Evolutionary conservation across 257 asterid genomes (phyloP), one percentile per base, ranked within the genome.

Genomic region (Solanum paucissectum): DNA sequence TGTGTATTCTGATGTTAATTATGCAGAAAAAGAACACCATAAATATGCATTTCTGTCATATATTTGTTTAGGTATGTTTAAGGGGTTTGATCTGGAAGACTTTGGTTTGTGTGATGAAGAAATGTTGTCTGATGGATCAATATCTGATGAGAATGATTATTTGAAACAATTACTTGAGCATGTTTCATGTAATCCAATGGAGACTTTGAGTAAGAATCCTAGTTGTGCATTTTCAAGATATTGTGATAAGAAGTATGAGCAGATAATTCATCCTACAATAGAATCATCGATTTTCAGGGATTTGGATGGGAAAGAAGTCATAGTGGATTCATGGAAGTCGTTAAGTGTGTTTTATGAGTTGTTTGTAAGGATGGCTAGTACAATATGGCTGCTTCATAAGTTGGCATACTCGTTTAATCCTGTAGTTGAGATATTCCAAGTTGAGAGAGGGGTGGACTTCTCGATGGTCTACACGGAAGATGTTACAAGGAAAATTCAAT

Each of bases 391-490:
- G 90, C 97, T 96, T 71, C 99, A 97, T 90, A 95, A 94, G 93
- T 81, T 97, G 90, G 98, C 98, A 0, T 92, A 90, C 88, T 94
- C 95, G 0, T 96, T 96, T 86, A 89, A 89, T 86, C 99, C 99
- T 1, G 85, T 83, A 2, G 97, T 95, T 74, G 95, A 96, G 94
- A 94, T 97, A 89, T 97, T 97, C 91, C 99, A 92, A 89, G 98
- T 97, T 49, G 96, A 93, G 91, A 93, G 90, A 88, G 98, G 98
- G 33, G 96, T 84, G 1, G 98, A 94, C 74, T 96, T 93, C 86
- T 95, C 98, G 4, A 89, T 94, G 92, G 95, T 96, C 32, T 95
- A 96, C 91, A 96, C 91, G 98, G 99, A 97, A 90, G 98, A 96
- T 88, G 93, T 93, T 76, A 87, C 94, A 36, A 92, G 94, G 81